These are phyloP conservation scores for Blastobotrys persicus DNA, from an alignment of 1,139 yeast genomes.

Conservation along the genomic window DNA sequence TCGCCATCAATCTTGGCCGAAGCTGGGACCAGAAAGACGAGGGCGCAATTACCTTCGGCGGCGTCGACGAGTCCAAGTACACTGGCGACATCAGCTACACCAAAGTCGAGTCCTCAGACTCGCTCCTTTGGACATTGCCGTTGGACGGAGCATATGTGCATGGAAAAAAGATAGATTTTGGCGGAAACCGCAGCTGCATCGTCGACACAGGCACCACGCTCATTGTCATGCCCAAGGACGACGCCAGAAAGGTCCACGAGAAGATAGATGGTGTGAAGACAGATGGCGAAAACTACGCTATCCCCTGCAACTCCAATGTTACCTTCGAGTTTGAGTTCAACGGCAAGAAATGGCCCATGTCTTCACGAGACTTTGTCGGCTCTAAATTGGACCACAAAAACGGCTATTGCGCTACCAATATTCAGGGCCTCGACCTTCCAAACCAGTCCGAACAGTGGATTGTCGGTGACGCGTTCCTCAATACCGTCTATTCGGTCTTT, in stretches of 20 bases:
- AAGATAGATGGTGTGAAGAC: constrained; percentile 50
- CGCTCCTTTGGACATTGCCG: constrained; percentile 55
- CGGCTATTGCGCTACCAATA: constrained; percentile 63
- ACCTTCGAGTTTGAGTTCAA: constrained; percentile 44
- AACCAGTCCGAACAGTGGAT: constrained; percentile 41
- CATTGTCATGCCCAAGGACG: constrained; percentile 53
- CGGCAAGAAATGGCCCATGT: constrained; percentile 46
- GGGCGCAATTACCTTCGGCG: constrained; percentile 49
- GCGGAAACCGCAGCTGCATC: constrained; percentile 46
- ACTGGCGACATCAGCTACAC: constrained; percentile 46
- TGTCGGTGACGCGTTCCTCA: constrained; percentile 61
- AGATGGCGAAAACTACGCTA: constrained; percentile 57
- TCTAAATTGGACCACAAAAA: constrained; percentile 41
- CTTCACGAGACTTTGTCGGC: constrained; percentile 50
- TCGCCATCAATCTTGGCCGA: constrained; percentile 46
- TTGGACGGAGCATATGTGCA: constrained; percentile 43
- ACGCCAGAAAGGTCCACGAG: constrained; percentile 53
- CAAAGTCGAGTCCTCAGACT: constrained; percentile 38
- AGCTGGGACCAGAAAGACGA: constrained; percentile 37
- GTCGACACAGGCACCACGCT: constrained; percentile 71
- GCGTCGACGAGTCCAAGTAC: constrained; percentile 42
- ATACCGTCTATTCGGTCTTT: constrained; percentile 57
- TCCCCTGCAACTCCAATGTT: constrained; percentile 51
- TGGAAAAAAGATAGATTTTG: constrained; percentile 37
- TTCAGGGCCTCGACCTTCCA: constrained; percentile 48